A percentile compares a stretch with the other conserved stretches of the same genome.
These are phyloP conservation scores for Pythium insidiosum DNA, from an alignment of 352 stramenopile species.

Conservation along the genomic window DNA sequence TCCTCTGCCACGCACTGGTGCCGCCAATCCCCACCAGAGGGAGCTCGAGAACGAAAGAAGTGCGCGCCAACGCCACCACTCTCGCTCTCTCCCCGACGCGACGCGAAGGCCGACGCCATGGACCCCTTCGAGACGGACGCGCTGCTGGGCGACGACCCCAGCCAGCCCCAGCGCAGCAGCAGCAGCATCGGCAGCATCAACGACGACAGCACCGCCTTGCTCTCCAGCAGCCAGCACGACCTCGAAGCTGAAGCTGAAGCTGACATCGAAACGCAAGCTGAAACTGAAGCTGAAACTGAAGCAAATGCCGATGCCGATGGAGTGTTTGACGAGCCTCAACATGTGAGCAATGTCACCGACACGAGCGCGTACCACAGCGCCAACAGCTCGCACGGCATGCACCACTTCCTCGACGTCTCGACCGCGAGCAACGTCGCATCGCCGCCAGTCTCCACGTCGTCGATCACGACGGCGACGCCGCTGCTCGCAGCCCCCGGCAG, in stretches of 20 bases:
- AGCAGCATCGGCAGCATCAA: slow-evolving; percentile 3
- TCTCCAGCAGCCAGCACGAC: slow-evolving; percentile 12
- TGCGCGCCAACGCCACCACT: no score
- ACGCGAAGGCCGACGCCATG: no score
- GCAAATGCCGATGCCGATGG: background rate
- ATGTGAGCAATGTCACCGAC: background rate
- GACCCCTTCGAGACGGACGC: slow-evolving; percentile 42
- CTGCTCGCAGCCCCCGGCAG: no score
- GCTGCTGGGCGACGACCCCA: slow-evolving; percentile 19
- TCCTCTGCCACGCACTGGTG: no score
- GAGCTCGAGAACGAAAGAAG: no score
- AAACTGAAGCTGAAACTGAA: background rate
- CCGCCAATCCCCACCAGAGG: no score
- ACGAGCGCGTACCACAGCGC: slow-evolving; percentile 1
- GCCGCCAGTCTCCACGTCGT: background rate
- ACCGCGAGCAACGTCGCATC: background rate
- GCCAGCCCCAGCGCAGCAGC: slow-evolving; percentile 5
- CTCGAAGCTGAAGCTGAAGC: slow-evolving; percentile 10
- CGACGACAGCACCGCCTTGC: background rate
- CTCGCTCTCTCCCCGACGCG: no score
- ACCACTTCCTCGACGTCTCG: background rate
- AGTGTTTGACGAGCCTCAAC: no score
- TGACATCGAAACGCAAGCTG: background rate
- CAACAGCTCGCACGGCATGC: background rate
- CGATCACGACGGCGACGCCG: background rate